Percentiles rank a stretch among this genome's conserved stretches.
These are phyloP conservation scores for Ustilago nuda DNA, from an alignment of 1,284 basidiomycete species.

Conservation along the genomic window DNA sequence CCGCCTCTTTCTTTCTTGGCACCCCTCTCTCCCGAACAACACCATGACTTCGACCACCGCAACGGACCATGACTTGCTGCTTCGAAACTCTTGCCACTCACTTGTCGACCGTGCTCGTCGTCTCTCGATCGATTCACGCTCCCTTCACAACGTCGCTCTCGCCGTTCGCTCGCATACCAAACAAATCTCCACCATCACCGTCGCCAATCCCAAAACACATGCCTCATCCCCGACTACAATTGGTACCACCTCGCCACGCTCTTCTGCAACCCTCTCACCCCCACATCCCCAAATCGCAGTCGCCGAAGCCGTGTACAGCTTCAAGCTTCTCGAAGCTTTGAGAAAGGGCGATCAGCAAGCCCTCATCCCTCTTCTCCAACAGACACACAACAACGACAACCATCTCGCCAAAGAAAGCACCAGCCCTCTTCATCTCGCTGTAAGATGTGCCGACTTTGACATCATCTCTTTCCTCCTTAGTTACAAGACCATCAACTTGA, in stretches of 20 bases:
- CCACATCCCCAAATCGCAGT: constrained; percentile 15
- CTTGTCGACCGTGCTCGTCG: constrained; percentile 24
- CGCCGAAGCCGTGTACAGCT: constrained; percentile 72
- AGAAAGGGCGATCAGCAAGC: constrained; percentile 55
- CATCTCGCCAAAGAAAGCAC: constrained; percentile 54
- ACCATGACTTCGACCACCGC: constrained; percentile 9
- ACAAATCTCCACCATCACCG: constrained; percentile 8
- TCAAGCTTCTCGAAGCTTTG: constrained; percentile 82
- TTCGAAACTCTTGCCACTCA: constrained; percentile 26
- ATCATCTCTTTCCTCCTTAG: constrained; percentile 77
- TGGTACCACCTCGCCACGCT: not conserved
- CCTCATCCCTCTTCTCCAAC: constrained; percentile 66
- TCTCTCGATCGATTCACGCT: constrained; percentile 25
- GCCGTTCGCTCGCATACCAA: constrained; percentile 2
- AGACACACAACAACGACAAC: constrained; percentile 12
- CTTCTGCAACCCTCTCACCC: not conserved
- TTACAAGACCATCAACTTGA: constrained; percentile 74
- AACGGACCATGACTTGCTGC: not conserved
- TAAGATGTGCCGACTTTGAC: constrained; percentile 78
- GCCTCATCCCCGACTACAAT: too few species aligned
- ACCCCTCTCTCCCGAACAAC: not conserved
- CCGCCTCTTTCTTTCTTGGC: not conserved
- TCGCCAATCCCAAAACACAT: constrained; percentile 11
- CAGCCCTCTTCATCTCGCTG: constrained; percentile 83
- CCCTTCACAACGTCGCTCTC: constrained; percentile 7